These are phyloP conservation scores for Aspergillus tubingensis DNA, from an alignment of 2,329 filamentous ascomycete species.

Conservation along the genomic window DNA sequence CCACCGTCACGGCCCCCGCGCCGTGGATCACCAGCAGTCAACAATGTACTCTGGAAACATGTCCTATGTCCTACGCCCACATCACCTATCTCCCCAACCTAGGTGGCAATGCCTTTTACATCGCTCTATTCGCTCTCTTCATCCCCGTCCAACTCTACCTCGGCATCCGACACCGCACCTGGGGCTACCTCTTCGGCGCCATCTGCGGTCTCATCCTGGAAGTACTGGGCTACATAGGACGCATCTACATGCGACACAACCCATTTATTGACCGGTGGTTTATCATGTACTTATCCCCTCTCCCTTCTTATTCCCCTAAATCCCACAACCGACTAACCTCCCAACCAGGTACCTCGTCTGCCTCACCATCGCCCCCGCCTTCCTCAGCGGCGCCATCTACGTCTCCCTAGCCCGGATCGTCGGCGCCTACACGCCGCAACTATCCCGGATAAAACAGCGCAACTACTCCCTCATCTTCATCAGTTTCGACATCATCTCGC, in stretches of 20 bases:
- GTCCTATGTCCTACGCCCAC: conserved; percentile 1
- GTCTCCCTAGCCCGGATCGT: conserved; percentile 17
- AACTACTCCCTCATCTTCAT: conserved; percentile 48
- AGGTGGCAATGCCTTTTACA: conserved; percentile 1
- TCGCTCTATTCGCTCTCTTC: neutral
- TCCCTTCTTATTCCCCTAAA: too few species aligned
- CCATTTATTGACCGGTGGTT: conserved; percentile 7
- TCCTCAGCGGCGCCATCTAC: conserved; percentile 9
- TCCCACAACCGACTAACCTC: too few species aligned
- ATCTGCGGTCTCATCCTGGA: neutral
- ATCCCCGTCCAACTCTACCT: neutral
- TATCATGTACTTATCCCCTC: neutral
- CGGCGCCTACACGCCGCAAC: conserved; percentile 13
- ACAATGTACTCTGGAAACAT: neutral
- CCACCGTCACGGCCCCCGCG: neutral
- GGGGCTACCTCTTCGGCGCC: neutral
- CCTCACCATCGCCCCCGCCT: conserved; percentile 10
- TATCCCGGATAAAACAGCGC: conserved; percentile 10
- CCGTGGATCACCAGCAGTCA: conserved; percentile 2
- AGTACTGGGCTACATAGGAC: neutral
- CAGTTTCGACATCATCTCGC: conserved; percentile 58
- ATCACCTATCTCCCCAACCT: conserved; percentile 2
- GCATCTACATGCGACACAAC: conserved; percentile 3
- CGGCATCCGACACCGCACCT: neutral
- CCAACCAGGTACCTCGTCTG: conserved; percentile 9